Percentiles rank a stretch among this genome's conserved stretches.
Evolutionary conservation across 2,329 filamentous ascomycete species (phyloP).

Genomic region (Daldinia eschscholtzii): DNA sequence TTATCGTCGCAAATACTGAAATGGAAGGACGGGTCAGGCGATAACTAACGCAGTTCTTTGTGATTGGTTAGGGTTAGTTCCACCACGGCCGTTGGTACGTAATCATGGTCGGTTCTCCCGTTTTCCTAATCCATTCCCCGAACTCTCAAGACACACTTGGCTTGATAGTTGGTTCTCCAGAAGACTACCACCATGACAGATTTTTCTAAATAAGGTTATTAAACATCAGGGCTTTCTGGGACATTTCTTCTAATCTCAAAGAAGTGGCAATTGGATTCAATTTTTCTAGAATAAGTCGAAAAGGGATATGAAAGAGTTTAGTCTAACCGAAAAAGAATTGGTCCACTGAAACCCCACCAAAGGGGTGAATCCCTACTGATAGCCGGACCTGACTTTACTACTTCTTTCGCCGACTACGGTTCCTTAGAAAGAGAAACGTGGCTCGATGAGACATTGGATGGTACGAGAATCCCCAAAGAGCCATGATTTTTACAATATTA

Average conservation of each 20-base stretch:
- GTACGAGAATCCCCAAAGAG: not conserved
- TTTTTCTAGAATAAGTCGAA: not conserved
- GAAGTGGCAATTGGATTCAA: slow-evolving; percentile 14
- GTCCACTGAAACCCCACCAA: slow-evolving; percentile 29
- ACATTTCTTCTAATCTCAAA: slow-evolving; percentile 2
- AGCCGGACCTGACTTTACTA: slow-evolving; percentile 20
- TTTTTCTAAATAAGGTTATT: slow-evolving; percentile 1
- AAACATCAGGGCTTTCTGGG: slow-evolving; percentile 18
- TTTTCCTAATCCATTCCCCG: slow-evolving; percentile 11
- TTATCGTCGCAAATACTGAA: slow-evolving; percentile 32
- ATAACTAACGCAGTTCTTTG: slow-evolving; percentile 27
- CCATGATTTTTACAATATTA: not conserved
- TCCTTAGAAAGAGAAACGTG: slow-evolving; percentile 9
- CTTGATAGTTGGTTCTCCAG: slow-evolving; percentile 10
- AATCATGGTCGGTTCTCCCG: slow-evolving; percentile 31
- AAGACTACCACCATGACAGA: slow-evolving; percentile 6
- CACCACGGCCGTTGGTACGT: slow-evolving; percentile 34
- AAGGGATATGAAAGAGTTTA: slow-evolving; percentile 22
- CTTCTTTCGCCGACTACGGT: not conserved
- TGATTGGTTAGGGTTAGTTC: slow-evolving; percentile 36
- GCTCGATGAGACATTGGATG: slow-evolving; percentile 1
- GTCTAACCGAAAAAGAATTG: slow-evolving; percentile 25
- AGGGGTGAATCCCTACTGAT: slow-evolving; percentile 20
- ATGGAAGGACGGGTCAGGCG: slow-evolving; percentile 29
- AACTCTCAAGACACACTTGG: not conserved